phyloP scores from a whole-genome alignment of 495 filamentous ascomycete genomes.

The Penicillium chermesinum region DNA sequence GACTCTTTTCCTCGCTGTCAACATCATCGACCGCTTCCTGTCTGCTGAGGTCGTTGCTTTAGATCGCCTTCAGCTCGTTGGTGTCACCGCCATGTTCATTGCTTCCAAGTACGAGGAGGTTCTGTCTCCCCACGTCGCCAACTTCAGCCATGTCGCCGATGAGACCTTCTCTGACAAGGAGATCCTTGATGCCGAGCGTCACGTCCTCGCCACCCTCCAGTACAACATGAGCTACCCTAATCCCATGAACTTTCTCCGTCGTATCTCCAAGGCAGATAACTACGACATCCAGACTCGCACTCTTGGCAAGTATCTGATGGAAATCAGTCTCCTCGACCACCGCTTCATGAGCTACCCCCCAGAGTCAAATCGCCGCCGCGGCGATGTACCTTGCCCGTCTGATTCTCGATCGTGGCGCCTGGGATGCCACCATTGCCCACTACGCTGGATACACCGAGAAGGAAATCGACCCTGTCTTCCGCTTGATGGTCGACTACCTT shows the following conservation, averaged over 20 bases:
- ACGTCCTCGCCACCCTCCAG: constrained; percentile 81
- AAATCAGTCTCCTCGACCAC: constrained; percentile 92
- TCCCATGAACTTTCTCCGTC: constrained; percentile 97
- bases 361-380: constrained; percentile 84
- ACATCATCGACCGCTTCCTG: constrained; percentile 97
- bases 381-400: constrained; percentile 92
- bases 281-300: constrained; percentile 97
- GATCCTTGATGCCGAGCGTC: constrained; percentile 94
- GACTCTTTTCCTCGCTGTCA: constrained; percentile 93
- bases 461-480: constrained; percentile 87
- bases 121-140: constrained; percentile 89
- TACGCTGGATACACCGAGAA: constrained; percentile 92
- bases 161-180: constrained; percentile 95
- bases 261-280: constrained; percentile 97
- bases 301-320: constrained; percentile 96
- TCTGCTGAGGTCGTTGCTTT: constrained; percentile 89
- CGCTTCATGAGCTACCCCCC: constrained; percentile 80
- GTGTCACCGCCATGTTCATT: constrained; percentile 97
- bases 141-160: constrained; percentile 95
- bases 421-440: constrained; percentile 87
- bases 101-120: constrained; percentile 99
- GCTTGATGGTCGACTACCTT: constrained; percentile 93
- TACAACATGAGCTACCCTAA: constrained; percentile 99
- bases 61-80: constrained; percentile 91
- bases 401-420: constrained; percentile 81